phyloP scores from a whole-genome alignment of 257 asterid species.

The Scutellaria barbata region DNA sequence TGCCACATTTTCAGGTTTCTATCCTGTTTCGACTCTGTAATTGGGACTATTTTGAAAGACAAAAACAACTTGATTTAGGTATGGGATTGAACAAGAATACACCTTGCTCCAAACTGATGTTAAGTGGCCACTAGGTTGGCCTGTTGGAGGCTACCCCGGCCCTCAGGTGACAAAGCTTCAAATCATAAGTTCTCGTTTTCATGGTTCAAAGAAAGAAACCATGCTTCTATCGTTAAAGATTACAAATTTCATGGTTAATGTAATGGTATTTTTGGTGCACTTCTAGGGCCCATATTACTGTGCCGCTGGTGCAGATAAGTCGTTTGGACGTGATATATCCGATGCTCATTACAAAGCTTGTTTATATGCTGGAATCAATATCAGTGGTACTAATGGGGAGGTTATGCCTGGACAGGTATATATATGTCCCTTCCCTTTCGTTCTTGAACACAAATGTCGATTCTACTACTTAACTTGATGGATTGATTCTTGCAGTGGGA shows the following conservation, averaged over 20 bases:
- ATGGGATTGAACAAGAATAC: conserved; percentile 92
- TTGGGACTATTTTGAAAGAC: background rate
- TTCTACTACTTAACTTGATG: conserved; percentile 17
- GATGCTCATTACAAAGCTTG: conserved; percentile 99
- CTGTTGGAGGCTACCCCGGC: conserved; percentile 95
- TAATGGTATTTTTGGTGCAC: conserved; percentile 22
- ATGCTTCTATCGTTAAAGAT: background rate
- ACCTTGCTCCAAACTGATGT: conserved; percentile 82
- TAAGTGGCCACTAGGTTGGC: conserved; percentile 98
- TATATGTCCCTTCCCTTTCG: conserved; percentile 18
- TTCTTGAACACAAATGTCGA: background rate
- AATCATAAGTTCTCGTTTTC: background rate
- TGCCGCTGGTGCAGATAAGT: conserved; percentile 94
- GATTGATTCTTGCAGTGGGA: conserved; percentile 74
- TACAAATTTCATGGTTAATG: background rate
- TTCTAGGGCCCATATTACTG: conserved; percentile 95
- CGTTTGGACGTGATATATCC: conserved; percentile 94
- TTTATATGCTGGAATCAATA: conserved; percentile 95
- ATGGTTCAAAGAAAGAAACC: background rate
- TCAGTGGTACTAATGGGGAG: conserved; percentile 97
- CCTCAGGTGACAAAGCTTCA: conserved; percentile 71
- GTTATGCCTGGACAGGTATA: conserved; percentile 99
- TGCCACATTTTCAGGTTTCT: background rate
- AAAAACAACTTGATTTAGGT: conserved; percentile 55
- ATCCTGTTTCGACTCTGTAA: background rate